Conservation (phyloP, 352 stramenopile species). For the Pythium sp. region DNA sequence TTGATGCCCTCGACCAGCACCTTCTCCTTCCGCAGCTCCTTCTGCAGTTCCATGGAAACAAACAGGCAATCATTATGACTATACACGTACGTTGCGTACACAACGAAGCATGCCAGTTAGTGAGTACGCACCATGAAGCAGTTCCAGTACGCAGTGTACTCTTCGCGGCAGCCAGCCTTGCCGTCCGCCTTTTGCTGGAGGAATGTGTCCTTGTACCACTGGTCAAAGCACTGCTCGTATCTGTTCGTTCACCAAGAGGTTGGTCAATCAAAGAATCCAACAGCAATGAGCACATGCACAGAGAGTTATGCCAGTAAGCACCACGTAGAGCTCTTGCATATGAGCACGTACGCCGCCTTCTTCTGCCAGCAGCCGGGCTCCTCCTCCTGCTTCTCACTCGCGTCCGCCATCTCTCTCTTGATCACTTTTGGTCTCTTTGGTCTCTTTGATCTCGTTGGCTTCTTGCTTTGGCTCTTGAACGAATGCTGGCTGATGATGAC, state of each 20-base stretch:
- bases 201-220: constrained; percentile 86
- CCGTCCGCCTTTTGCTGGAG: constrained; percentile 74
- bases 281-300: neutral
- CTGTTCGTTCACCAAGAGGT: constrained; percentile 16
- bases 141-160: constrained; percentile 75
- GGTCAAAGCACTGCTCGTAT: constrained; percentile 86
- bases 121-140: constrained; percentile 56
- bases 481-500: neutral
- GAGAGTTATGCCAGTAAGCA: neutral
- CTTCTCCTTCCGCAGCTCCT: constrained; percentile 61
- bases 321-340: neutral
- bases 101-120: neutral
- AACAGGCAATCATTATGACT: neutral
- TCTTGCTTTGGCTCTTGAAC: constrained; percentile 5
- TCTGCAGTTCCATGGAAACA: constrained; percentile 26
- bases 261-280: neutral
- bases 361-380: constrained; percentile 66
- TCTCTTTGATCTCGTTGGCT: constrained; percentile 12
- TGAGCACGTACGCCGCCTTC: constrained; percentile 48
- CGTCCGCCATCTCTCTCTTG: constrained; percentile 7
- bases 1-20: constrained; percentile 59
- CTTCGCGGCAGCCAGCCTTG: constrained; percentile 68
- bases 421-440: neutral
- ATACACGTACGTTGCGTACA: neutral
- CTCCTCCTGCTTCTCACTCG: constrained; percentile 15